Conservation (phyloP, 176 grass and related monocot genomes). For the Carex kokanica region DNA sequence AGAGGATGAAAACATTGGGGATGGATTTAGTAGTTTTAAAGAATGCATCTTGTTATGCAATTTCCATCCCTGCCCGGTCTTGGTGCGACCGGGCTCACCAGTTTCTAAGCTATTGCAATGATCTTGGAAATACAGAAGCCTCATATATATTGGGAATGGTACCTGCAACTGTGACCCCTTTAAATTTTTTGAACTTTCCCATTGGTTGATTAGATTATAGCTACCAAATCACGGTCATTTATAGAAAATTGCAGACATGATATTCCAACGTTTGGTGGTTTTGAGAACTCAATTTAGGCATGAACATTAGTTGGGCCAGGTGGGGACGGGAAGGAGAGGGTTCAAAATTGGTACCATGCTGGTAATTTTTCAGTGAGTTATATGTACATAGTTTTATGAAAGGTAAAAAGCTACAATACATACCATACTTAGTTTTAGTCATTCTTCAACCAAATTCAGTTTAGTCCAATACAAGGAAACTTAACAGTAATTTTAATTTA, state of each 20-base stretch:
- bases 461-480: background rate
- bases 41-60: background rate
- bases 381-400: background rate
- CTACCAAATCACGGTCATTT: background rate
- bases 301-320: background rate
- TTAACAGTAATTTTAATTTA: background rate
- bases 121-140: background rate
- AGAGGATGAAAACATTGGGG: background rate
- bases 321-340: background rate
- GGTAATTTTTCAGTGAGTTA: background rate
- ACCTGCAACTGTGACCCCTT: background rate
- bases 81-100: background rate
- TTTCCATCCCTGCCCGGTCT: background rate
- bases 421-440: background rate
- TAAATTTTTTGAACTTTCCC: background rate
- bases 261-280: background rate
- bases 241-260: background rate
- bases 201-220: background rate
- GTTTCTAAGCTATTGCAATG: background rate
- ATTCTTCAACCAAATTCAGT: background rate
- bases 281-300: background rate
- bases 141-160: slow-evolving; percentile 1
- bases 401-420: background rate
- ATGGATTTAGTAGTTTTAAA: background rate
- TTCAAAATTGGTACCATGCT: background rate